Percentiles rank a stretch among this genome's conserved stretches.
These are phyloP conservation scores for Chlamydomonas sp. DNA, from an alignment of 139 green algal genomes.

Conservation along the genomic window DNA sequence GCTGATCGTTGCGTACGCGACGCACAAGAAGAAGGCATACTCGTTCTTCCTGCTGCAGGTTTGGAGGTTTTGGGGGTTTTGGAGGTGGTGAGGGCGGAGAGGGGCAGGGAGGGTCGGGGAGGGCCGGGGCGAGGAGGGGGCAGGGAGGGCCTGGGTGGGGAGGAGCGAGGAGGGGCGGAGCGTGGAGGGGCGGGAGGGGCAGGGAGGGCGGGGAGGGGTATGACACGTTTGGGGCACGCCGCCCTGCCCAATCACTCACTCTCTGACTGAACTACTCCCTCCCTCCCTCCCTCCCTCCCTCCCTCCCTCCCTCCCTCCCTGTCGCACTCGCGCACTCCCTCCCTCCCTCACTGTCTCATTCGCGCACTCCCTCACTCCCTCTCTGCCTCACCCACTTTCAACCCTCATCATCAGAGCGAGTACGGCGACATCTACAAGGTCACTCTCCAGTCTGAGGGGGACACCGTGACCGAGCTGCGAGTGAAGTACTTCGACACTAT, in stretches of 20 bases:
- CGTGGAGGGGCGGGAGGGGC: too few relatives aligned
- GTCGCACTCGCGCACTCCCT: background rate
- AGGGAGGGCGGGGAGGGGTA: too few relatives aligned
- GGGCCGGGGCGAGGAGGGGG: too few relatives aligned
- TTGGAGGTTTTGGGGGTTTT: too few relatives aligned
- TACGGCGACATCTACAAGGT: constrained; percentile 99
- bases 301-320: background rate
- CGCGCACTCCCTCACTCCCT: background rate
- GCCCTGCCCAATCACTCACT: too few relatives aligned
- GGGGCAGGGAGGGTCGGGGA: too few relatives aligned
- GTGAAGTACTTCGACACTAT: constrained; percentile 99
- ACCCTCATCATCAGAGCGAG: too few relatives aligned
- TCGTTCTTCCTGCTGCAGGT: constrained; percentile 94
- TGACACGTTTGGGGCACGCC: too few relatives aligned
- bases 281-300: too few relatives aligned
- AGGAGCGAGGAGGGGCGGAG: too few relatives aligned
- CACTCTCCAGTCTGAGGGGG: constrained; percentile 66
- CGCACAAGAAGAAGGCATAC: constrained; percentile 80
- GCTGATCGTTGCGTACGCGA: constrained; percentile 77
- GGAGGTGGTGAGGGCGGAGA: too few relatives aligned
- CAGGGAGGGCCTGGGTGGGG: too few relatives aligned
- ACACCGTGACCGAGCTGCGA: constrained; percentile 76
- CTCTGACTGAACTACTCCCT: background rate
- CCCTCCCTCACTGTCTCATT: background rate
- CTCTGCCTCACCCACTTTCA: background rate